phyloP scores from a whole-genome alignment of 495 filamentous ascomycete genomes.

The Neurospora discreta region DNA sequence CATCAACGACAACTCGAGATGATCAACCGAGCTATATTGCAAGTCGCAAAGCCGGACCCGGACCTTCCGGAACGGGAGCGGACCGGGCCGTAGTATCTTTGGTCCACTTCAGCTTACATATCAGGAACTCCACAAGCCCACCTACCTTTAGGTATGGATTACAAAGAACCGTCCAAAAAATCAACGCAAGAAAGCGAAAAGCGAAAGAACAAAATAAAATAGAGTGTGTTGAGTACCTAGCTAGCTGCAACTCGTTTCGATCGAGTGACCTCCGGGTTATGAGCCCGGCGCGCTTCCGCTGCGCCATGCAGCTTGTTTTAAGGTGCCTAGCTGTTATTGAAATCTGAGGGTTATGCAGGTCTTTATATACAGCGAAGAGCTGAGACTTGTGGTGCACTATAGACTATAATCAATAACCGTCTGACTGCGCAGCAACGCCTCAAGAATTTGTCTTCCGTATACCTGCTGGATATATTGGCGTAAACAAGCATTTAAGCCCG shows the following conservation, averaged over 20 bases:
- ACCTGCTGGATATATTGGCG: not conserved
- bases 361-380: not conserved
- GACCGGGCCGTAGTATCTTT: not conserved
- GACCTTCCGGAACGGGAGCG: not conserved
- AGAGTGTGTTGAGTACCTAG: not conserved
- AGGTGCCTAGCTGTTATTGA: not conserved
- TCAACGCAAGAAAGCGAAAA: not conserved
- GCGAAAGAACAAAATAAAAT: not conserved
- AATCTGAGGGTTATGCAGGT: not conserved
- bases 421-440: not conserved
- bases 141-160: too few relatives aligned
- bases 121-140: not conserved
- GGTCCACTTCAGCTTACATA: not conserved
- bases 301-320: slow-evolving; percentile 15
- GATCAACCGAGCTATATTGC: not conserved
- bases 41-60: not conserved
- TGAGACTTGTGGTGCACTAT: not conserved
- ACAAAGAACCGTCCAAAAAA: not conserved
- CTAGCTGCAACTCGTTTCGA: slow-evolving; percentile 20
- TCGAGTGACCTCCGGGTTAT: slow-evolving; percentile 23
- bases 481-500: too few relatives aligned
- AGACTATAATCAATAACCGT: too few relatives aligned
- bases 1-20: not conserved
- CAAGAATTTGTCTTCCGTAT: not conserved
- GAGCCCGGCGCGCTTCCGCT: slow-evolving; percentile 22